Base-by-base conservation (phyloP, 805 yeast genomes). In the Yamadazyma ubonensis region DNA sequence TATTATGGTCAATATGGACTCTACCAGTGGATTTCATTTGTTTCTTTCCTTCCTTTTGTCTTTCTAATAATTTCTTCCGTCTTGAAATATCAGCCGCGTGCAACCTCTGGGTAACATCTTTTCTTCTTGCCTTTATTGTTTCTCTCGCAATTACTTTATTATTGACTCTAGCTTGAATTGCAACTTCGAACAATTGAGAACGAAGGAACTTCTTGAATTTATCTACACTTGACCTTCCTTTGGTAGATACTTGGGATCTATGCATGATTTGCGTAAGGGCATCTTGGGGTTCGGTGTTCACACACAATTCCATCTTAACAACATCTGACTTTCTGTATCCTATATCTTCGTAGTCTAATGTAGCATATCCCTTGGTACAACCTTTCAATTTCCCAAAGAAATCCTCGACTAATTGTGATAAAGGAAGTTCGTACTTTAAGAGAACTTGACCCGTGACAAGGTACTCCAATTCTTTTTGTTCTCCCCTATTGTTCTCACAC, bases 41-140 rank as follows among this genome's bases (percentile, higher is more conserved):
- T 62, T 85, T 87, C 64, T 93, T 93, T 27, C 99, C 99, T 56
- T 87, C 96, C 60, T 90, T 91, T 55, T 91, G 99, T 52, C 85
- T 83, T 40, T 76, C 87, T 38, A 91, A 68, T 50, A 91, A 72
- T 63, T 91, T 91, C 70, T 89, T 89, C 46, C 96, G 74, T 65
- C 99, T 75, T 0, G 95, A 77, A 23, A 90, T 78, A 67, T 91
- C 99, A 14, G 96, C 81, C 0, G 98, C 99, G 61, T 91, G 98
- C 44, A 93, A 67, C 55, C 81, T 86, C 20, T 93, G 96, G 40
- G 93, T 71, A n/a, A 91, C 99, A 62, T 91, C 98, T 63, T 91
- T 91, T 44, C 96, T 71, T 57, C 87, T 78, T 5, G 98, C 98
- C 58, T 87, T 86, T 47, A 93, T 86, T 0, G 97, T 90, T 55